These are phyloP conservation scores for Melastoma malabathricum DNA, from an alignment of 345 rosid genomes.

Conservation along the genomic window DNA sequence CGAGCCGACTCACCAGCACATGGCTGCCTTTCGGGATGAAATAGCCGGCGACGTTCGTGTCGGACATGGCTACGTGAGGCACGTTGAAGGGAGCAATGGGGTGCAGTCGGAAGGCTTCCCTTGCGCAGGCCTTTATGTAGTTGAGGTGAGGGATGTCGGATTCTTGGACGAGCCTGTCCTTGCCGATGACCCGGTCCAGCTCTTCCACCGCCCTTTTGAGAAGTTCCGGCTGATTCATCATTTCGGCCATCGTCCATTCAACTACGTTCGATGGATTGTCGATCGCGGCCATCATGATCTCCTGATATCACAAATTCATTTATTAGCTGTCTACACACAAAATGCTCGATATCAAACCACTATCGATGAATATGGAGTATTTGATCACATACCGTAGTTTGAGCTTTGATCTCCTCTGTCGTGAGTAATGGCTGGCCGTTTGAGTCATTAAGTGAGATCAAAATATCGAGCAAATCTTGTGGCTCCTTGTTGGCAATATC, in stretches of 20 bases:
- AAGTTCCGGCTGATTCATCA: slow-evolving; percentile 29
- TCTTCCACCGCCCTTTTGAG: slow-evolving; percentile 27
- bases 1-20: slow-evolving; percentile 26
- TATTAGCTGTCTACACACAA: no score
- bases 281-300: slow-evolving; percentile 23
- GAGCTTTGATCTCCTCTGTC: slow-evolving; percentile 31
- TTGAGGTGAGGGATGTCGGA: slow-evolving; percentile 29
- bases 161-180: slow-evolving; percentile 31
- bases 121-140: slow-evolving; percentile 22
- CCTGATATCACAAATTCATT: slow-evolving; percentile 7
- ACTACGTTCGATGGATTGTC: slow-evolving; percentile 38
- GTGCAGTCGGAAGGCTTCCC: slow-evolving; percentile 33
- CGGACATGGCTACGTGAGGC: slow-evolving; percentile 28
- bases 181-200: slow-evolving; percentile 29
- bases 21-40: slow-evolving; percentile 33
- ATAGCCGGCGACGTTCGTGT: slow-evolving; percentile 23
- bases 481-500: slow-evolving; percentile 8
- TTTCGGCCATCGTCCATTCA: slow-evolving; percentile 40
- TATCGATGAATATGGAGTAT: not conserved
- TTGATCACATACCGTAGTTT: slow-evolving; percentile 17
- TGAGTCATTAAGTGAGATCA: slow-evolving; percentile 19
- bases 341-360: not conserved
- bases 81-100: slow-evolving; percentile 29
- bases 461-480: slow-evolving; percentile 32
- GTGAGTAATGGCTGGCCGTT: slow-evolving; percentile 21